phyloP scores from a whole-genome alignment of 2,329 filamentous ascomycete species.

The Xylariaceae sp. region DNA sequence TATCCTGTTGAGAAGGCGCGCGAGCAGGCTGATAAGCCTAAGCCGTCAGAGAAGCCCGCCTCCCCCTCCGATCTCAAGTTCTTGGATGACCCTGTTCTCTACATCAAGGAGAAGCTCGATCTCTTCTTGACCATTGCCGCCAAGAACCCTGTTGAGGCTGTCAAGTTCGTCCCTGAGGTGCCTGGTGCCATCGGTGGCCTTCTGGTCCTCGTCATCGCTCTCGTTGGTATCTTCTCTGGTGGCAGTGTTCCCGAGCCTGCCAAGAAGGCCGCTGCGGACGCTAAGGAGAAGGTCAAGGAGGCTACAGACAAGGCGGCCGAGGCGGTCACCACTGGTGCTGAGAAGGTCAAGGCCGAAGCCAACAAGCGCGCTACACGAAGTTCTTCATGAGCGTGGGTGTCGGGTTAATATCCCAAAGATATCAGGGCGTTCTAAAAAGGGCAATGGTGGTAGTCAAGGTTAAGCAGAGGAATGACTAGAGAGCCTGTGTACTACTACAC shows the following conservation, averaged over 20 bases:
- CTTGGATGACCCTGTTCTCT: slow-evolving; percentile 82
- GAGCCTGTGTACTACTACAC: background rate
- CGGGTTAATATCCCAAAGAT: background rate
- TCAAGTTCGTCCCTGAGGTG: slow-evolving; percentile 88
- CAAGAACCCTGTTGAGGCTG: slow-evolving; percentile 75
- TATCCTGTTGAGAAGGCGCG: slow-evolving; percentile 73
- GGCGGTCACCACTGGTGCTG: slow-evolving; percentile 58
- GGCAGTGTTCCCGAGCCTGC: slow-evolving; percentile 63
- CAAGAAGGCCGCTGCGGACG: slow-evolving; percentile 65
- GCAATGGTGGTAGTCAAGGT: slow-evolving; percentile 7
- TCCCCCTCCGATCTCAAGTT: slow-evolving; percentile 78
- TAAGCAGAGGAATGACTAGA: background rate
- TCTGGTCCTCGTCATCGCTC: slow-evolving; percentile 38
- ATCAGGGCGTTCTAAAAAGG: slow-evolving; percentile 12
- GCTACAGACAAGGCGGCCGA: slow-evolving; percentile 69
- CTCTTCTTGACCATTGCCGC: slow-evolving; percentile 82
- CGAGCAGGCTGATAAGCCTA: slow-evolving; percentile 76
- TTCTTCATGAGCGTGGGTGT: slow-evolving; percentile 46
- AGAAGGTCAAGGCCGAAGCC: slow-evolving; percentile 71
- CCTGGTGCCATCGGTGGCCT: slow-evolving; percentile 74
- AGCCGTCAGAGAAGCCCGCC: slow-evolving; percentile 61
- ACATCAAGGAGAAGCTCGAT: slow-evolving; percentile 87
- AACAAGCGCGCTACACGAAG: slow-evolving; percentile 58
- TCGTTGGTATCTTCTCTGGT: slow-evolving; percentile 40
- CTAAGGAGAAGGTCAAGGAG: slow-evolving; percentile 68